Base-by-base conservation (phyloP, 352 stramenopile genomes). In the Phytophthora hybrid region DNA sequence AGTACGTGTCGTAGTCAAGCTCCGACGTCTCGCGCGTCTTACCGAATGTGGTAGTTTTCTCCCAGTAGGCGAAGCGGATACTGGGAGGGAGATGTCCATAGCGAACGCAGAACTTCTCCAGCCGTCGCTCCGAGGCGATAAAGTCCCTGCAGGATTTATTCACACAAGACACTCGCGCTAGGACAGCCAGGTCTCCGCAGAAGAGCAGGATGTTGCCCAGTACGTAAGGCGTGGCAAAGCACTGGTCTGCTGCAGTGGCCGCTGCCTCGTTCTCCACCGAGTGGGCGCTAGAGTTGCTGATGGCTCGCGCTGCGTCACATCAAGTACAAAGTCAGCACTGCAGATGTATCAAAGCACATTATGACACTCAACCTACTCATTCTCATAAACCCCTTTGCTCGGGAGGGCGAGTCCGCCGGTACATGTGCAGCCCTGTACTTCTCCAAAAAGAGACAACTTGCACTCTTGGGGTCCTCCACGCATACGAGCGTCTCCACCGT, bases 21-120 rank as follows among this genome's bases (percentile, higher is more conserved):
- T 95, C 86, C 0, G 87, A 90, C 9, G 80, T 37, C 3, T 81
- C 65, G 8, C 88, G 88, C 0, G 84, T 63, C n/a, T 81, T 79
- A 6, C 63, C 21, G n/a, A 84, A 68, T 18, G 83, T 80, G 31
- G 68, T 57, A 13, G 70, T 78, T 62, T 93, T 84, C 66, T 93
- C 85, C 90, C 90, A 96, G 59, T 93, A 96, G 29, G 74, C 69
- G n/a, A 93, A 85, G 37, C 90, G 90, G 5, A 89, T 64, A 57
- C 67, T 73, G 16, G 80, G 61, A 5, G 85, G 73, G 21, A 95
- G 75, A 3, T 85, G 77, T n/a, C 88, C 88, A 52, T 93, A 94
- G 13, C 90, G 88, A 10, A 95, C 87, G 61, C 87, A 94, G 72
- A 93, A 96, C n/a, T 86, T 89, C 73, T 84, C 91, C n/a, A 96